Conservation (phyloP, 345 rosid species). For the Alliaria petiolata region DNA sequence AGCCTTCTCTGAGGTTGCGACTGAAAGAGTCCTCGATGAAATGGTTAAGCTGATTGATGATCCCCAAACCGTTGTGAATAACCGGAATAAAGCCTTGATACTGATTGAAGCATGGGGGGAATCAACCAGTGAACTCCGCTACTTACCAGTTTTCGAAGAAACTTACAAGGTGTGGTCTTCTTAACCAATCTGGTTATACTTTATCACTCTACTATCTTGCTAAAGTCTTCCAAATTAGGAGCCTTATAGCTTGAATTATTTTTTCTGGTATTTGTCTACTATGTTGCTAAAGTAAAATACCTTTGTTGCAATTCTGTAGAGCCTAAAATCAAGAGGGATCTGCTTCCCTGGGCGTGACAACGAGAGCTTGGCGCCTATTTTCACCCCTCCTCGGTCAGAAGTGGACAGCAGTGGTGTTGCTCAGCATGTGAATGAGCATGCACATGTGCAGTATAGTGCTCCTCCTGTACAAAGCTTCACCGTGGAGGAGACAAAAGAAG, state of each 20-base stretch:
- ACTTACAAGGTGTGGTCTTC: constrained; percentile 71
- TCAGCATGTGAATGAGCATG: too few relatives aligned
- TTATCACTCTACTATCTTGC: neutral
- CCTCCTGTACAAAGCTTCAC: constrained; percentile 51
- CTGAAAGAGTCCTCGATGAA: constrained; percentile 94
- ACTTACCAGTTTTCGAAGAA: constrained; percentile 90
- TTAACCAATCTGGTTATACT: neutral
- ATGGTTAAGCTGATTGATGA: constrained; percentile 94
- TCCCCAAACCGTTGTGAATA: constrained; percentile 85
- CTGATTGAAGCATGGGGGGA: constrained; percentile 95
- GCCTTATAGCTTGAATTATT: neutral
- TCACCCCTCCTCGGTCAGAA: constrained; percentile 79
- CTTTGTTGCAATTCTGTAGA: constrained; percentile 35
- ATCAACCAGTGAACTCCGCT: constrained; percentile 77
- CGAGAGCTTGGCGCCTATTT: constrained; percentile 88
- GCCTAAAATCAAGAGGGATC: constrained; percentile 79
- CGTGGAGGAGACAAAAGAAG: constrained; percentile 79
- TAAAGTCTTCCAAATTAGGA: neutral
- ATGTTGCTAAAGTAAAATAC: neutral
- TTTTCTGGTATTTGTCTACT: too few relatives aligned
- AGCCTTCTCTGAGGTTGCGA: constrained; percentile 92
- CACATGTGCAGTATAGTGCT: constrained; percentile 43
- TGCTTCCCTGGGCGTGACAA: constrained; percentile 91
- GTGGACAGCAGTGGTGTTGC: constrained; percentile 38
- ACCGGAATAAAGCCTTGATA: constrained; percentile 75